Evolutionary conservation across 345 rosid species (phyloP).

Genomic region (Syzygium grande): DNA sequence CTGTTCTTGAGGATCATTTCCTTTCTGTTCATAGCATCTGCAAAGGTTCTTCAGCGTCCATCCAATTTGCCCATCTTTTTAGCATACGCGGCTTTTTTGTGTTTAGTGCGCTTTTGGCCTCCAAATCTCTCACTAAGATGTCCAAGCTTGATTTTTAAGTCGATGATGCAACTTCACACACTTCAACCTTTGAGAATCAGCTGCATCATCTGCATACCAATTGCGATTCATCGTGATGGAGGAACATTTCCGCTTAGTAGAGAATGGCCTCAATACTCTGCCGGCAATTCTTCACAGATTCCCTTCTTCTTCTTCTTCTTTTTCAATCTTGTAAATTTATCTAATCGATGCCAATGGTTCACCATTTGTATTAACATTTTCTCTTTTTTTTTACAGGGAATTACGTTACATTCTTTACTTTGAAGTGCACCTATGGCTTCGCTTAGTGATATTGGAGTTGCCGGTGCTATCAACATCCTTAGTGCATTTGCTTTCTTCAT

Average conservation of each 20-base stretch:
- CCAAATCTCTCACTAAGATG: background rate
- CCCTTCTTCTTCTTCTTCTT: background rate
- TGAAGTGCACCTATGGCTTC: constrained; percentile 51
- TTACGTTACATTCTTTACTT: background rate
- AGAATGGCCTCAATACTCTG: background rate
- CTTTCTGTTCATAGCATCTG: background rate
- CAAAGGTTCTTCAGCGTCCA: background rate
- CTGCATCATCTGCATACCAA: background rate
- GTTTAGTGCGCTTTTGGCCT: background rate
- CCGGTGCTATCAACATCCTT: constrained; percentile 77
- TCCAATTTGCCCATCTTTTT: background rate
- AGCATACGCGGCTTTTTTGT: background rate
- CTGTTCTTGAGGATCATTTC: background rate
- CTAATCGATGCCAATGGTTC: background rate
- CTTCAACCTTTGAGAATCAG: background rate
- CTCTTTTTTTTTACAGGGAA: background rate
- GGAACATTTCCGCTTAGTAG: background rate
- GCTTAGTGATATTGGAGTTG: constrained; percentile 65
- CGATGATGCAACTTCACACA: background rate
- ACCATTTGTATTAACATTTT: background rate
- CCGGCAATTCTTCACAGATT: background rate
- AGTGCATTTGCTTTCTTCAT: constrained; percentile 67
- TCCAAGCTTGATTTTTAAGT: background rate
- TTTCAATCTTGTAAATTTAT: background rate
- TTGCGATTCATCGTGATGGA: background rate